These are phyloP conservation scores for Vicia villosa DNA, from an alignment of 306 rosid species.

Conservation along the genomic window DNA sequence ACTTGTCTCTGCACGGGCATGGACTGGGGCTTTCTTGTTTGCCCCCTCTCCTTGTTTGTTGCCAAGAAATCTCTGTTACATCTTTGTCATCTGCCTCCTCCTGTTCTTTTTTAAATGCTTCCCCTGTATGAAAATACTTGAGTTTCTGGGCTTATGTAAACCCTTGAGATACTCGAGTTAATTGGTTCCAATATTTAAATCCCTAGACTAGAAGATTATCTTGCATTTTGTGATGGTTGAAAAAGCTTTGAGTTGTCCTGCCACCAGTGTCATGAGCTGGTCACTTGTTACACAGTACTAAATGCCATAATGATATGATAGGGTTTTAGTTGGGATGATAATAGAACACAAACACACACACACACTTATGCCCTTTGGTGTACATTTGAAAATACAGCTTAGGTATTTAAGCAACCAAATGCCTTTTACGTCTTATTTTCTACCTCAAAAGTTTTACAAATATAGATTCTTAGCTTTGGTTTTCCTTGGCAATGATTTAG, in stretches of 20 bases:
- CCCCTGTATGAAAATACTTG: conserved; percentile 31
- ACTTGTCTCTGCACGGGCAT: conserved; percentile 30
- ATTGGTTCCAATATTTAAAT: conserved; percentile 16
- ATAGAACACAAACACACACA: conserved; percentile 10
- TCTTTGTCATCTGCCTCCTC: conserved; percentile 2
- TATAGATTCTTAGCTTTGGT: conserved; percentile 7
- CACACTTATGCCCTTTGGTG: no score
- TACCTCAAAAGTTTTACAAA: neutral
- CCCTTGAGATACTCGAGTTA: conserved; percentile 7
- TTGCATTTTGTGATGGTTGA: conserved; percentile 19
- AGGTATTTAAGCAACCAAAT: conserved; percentile 2
- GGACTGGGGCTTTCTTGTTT: conserved; percentile 7
- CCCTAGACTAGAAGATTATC: conserved; percentile 7
- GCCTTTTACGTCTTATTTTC: conserved; percentile 3
- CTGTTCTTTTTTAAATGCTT: neutral
- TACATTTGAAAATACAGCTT: conserved; percentile 16
- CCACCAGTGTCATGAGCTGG: conserved; percentile 17
- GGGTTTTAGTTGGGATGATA: conserved; percentile 31
- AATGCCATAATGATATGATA: conserved; percentile 9
- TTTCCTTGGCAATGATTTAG: conserved; percentile 28
- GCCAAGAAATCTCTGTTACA: conserved; percentile 4
- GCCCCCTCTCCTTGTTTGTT: neutral
- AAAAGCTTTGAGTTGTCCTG: conserved; percentile 29
- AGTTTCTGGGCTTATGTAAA: conserved; percentile 9
- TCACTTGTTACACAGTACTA: conserved; percentile 18